Conservation (phyloP, 2,329 filamentous ascomycete species). For the Scleromitrula shiraiana region DNA sequence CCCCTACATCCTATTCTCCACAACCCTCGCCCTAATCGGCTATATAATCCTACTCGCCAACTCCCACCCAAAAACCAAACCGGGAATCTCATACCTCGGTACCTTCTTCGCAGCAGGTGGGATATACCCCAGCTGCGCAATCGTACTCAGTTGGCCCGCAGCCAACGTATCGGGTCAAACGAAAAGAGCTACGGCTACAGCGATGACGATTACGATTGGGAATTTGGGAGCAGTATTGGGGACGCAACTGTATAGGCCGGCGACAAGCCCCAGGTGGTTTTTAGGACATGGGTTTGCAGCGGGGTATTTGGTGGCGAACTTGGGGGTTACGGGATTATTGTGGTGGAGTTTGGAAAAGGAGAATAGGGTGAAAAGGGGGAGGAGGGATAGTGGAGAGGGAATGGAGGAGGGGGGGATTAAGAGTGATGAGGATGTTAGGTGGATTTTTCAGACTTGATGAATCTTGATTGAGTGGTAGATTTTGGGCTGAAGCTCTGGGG, state of each 20-base stretch:
- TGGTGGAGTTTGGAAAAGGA: conserved; percentile 48
- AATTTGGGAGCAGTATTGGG: conserved; percentile 62
- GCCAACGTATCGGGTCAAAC: conserved; percentile 66
- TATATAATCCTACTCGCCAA: conserved; percentile 51
- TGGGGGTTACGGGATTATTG: conserved; percentile 43
- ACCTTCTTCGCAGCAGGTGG: conserved; percentile 58
- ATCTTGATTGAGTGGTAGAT: background rate
- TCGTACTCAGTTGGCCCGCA: conserved; percentile 61
- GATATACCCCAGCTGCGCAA: conserved; percentile 57
- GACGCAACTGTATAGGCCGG: conserved; percentile 58
- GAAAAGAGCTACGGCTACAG: conserved; percentile 60
- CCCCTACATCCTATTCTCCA: conserved; percentile 53
- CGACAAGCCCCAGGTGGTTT: conserved; percentile 53
- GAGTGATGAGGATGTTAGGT: conserved; percentile 56
- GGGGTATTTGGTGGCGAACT: conserved; percentile 53
- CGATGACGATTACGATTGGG: conserved; percentile 64
- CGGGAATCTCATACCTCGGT: conserved; percentile 51
- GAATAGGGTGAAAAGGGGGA: conserved; percentile 44
- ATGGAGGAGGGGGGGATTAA: conserved; percentile 41
- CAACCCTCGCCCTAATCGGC: conserved; percentile 50
- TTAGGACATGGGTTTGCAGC: conserved; percentile 61
- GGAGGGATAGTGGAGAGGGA: conserved; percentile 42
- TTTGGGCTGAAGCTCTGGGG: background rate
- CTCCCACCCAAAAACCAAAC: conserved; percentile 33
- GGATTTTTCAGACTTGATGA: conserved; percentile 47